Evolutionary conservation across 306 rosid species (phyloP), one percentile per base, ranked within the genome.

Genomic region (Potentilla sterilis): DNA sequence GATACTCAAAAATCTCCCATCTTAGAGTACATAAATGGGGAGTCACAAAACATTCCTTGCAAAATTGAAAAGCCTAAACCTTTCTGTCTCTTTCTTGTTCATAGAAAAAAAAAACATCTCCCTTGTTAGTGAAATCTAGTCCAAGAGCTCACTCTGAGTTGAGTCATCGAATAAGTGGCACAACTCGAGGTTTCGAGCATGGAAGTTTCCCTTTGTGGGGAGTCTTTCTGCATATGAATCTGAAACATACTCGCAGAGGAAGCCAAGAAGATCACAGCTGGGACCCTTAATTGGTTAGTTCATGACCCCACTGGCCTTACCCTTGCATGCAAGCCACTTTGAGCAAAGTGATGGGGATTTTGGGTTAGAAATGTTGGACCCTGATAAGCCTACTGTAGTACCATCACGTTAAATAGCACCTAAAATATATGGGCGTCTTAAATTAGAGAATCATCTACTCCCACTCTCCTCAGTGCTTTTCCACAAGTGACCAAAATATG

Each of bases 271-370:
- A 51, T 64, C 6, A 21, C 2, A 34, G 66, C 3, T 14, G 72
- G 71, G 38, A 48, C 62, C 72, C 72, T 0, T 7, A 24, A 58
- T 15, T 38, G 10, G 32, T 34, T 24, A 7, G 15, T 63, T 63
- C 7, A 54, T 58, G 63, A 52, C 15, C 67, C 62, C n/a, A 35
- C 65, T 24, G 65, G 66, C 72, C 35, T 6, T 37, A 5, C 22
- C 34, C 44, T 66, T 74, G 69, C 58, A 75, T 75, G 86, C 13
- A 67, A 72, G 83, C 76, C 83, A 76, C 79, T 69, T 79, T 58
- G 37, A 58, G 67, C 51, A 34, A 72, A 59, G 37, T 46, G 79
- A 43, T 72, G 59, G 61, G 57, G 43, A 32, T 70, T 35, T 64
- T 44, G 69, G 75, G 24, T 6, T 7, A 41, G 57, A 37, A 34